Base-by-base conservation (phyloP, 164 flowering plant species). In the Piper betle region DNA sequence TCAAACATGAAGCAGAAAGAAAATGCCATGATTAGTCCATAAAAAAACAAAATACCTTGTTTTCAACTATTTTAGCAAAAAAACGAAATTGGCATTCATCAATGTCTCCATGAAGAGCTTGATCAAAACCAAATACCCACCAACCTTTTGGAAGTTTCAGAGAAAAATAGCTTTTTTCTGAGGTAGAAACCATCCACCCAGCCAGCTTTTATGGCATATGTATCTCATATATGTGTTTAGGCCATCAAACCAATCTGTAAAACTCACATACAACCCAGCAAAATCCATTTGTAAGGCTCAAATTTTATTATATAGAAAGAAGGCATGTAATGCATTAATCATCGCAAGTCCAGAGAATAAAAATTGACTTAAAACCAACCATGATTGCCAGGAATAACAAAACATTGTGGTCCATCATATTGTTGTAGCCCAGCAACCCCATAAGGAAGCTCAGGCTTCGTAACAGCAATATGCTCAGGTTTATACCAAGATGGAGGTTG, bases 171-270 rank as follows among this genome's bases (percentile, higher is more conserved):
- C 97, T 94, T 77, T 83, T 81, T 79, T 89, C 68, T 94, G 99
- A 64, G 99, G 97, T 84, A 94, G 83, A 73, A 94, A 76, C 97
- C 99, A 94, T 59, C 99, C 97, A 52, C 99, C 99, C 75, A 94
- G 77, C 99, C 97, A 94, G 72, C 87, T 94, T 66, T 86, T 91
- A 60, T 94, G 96, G 64, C 99, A 94, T 72, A 91, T 83, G 70
- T 82, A 88, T 74, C 97, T 81, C 96, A 87, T 91, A 68, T 80
- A 94, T 52, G 99, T 94, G 70, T 94, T 80, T 62, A 94, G 88
- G 55, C 99, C 99, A 82, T 94, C 99, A 80, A 94, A 94, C 97
- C 99, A 91, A 77, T 91, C 99, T 94, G 84, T 42, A 65, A 56
- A 5, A 53, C 48, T 61, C n/a, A 61, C 15, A 15, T 12, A 15